These are phyloP conservation scores for Sesbania bispinosa DNA, from an alignment of 306 rosid genomes.

Conservation along the genomic window DNA sequence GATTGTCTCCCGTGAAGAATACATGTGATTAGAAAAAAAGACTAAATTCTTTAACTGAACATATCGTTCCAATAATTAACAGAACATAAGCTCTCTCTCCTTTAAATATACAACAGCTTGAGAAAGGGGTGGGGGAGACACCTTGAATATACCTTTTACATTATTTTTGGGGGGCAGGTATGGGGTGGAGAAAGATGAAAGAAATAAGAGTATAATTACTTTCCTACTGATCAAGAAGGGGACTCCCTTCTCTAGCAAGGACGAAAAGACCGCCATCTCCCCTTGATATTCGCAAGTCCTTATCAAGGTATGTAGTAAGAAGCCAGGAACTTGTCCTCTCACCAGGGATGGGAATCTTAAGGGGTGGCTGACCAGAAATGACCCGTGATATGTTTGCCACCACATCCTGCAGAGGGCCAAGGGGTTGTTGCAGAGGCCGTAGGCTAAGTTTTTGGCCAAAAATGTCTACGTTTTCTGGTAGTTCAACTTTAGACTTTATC, in stretches of 20 bases:
- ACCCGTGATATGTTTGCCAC: conserved; percentile 56
- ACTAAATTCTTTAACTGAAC: no score
- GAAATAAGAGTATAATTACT: background rate
- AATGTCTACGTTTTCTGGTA: conserved; percentile 63
- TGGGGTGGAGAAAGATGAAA: background rate
- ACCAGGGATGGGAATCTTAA: conserved; percentile 83
- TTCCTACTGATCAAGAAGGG: conserved; percentile 59
- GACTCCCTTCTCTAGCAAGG: conserved; percentile 82
- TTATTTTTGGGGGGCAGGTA: background rate
- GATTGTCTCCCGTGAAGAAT: no score
- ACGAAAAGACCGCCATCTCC: conserved; percentile 96
- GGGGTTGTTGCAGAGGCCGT: conserved; percentile 62
- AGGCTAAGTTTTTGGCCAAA: conserved; percentile 80
- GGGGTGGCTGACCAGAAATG: conserved; percentile 82
- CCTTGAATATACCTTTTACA: background rate
- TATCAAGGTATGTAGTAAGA: conserved; percentile 74
- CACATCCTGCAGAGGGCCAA: conserved; percentile 60
- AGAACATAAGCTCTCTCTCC: conserved; percentile 9
- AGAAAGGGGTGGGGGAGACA: background rate
- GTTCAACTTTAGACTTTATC: conserved; percentile 69
- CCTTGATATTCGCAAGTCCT: conserved; percentile 82
- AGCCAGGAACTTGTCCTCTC: conserved; percentile 90
- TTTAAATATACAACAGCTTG: conserved; percentile 11
- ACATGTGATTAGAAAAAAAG: no score
- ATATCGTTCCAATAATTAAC: background rate